A percentile compares a stretch with the other conserved stretches of the same genome.
Evolutionary conservation across 805 yeast genomes (phyloP).

Genomic region (Hanseniaspora nectarophila): DNA sequence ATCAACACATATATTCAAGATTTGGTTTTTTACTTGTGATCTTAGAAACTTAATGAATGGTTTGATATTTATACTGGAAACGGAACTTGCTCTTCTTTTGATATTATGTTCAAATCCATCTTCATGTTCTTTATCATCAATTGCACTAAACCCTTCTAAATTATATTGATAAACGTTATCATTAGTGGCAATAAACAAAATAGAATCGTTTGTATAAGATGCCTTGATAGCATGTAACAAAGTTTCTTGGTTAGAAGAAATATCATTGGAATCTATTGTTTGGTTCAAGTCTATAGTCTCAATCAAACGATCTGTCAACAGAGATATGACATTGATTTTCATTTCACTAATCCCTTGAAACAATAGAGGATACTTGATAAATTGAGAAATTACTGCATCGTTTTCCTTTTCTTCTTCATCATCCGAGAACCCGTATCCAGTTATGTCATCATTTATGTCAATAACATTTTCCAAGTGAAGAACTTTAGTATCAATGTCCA

Average conservation of each 20-base stretch:
- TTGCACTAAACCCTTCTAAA: background rate
- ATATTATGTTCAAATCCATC: background rate
- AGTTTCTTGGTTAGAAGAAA: background rate
- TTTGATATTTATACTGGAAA: background rate
- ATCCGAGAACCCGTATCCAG: background rate
- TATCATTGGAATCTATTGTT: slow-evolving; percentile 18
- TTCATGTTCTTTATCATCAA: background rate
- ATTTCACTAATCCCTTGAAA: slow-evolving; percentile 78
- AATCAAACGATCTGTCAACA: slow-evolving; percentile 63
- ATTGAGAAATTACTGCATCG: slow-evolving; percentile 61
- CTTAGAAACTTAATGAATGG: background rate
- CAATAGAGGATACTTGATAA: slow-evolving; percentile 51
- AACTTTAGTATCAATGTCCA: slow-evolving; percentile 21
- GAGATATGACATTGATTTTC: slow-evolving; percentile 70
- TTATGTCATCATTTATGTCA: slow-evolving; percentile 15
- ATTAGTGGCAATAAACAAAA: slow-evolving; percentile 41
- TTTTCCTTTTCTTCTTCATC: slow-evolving; percentile 27
- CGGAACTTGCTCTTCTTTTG: background rate
- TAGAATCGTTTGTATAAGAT: slow-evolving; percentile 33
- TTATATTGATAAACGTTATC: slow-evolving; percentile 3
- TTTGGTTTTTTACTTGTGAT: background rate
- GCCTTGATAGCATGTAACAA: slow-evolving; percentile 1
- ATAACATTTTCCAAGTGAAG: slow-evolving; percentile 16
- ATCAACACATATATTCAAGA: slow-evolving; percentile 3
- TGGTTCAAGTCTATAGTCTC: slow-evolving; percentile 32